Evolutionary conservation across 2,329 filamentous ascomycete genomes (phyloP), one percentile per base, ranked within the genome.

Genomic region (Celoporthe dispersa): DNA sequence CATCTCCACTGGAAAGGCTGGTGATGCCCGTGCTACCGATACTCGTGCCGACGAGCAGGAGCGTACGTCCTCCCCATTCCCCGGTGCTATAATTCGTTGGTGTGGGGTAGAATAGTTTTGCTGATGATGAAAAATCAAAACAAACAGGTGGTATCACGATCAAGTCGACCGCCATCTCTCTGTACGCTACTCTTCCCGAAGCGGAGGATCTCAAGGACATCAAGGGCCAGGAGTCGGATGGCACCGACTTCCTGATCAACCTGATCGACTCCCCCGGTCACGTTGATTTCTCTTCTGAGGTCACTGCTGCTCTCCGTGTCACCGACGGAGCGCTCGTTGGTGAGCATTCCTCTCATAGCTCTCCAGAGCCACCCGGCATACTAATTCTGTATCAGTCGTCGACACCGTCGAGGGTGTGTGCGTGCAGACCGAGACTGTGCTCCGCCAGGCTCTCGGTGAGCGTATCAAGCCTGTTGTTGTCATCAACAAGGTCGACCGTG

Each of bases 401-500:
- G 96, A 99, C 88, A 98, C 94, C 85, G 93, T 99, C 78, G 96
- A 98, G 86, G 96, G 96, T 94, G 97, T 99, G 79, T 99, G 96
- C 86, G 96, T 99, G 83, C 96, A 99, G 90, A 99, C 96, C 82
- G 96, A 99, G 92, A 99, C 96, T 81, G 96, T 99, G 80, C 90
- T 99, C 77, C 94, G 96, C 83, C 96, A 99, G 89, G 95, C 96
- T 84, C 94, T 99, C 79, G 93, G 94, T 90, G 96, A 99, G 91
- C 95, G 96, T 87, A 99, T 99, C 86, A 98, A 98, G 92, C 96
- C 96, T 80, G 95, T 99, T 81, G 90, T 98, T 83, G 92, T 98
- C 86, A 98, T 99, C 91, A 99, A 99, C 94, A 99, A 99, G 92
- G 96, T 99, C 85, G 96, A 99, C 83, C 95, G 96, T 87, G 94